Percentiles rank a stretch among this genome's conserved stretches.
Evolutionary conservation across 805 yeast genomes (phyloP).

Genomic region (Kluyveromyces siamensis): DNA sequence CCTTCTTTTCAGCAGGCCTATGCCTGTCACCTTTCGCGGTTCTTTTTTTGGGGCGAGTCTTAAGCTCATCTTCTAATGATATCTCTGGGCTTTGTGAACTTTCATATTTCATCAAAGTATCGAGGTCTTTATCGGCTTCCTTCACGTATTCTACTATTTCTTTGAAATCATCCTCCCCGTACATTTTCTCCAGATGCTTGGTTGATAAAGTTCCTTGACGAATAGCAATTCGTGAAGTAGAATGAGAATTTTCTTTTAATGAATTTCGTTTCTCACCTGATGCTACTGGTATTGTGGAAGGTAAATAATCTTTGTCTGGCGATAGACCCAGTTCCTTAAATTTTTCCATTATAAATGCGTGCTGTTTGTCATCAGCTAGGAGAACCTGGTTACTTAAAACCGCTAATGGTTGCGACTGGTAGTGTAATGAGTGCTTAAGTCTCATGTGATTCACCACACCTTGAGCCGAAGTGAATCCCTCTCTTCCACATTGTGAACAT

Average conservation of each 20-base stretch:
- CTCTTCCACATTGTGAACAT: constrained; percentile 58
- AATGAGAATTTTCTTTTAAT: not conserved
- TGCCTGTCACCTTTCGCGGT: constrained; percentile 10
- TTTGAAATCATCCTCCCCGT: constrained; percentile 19
- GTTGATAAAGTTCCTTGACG: constrained; percentile 5
- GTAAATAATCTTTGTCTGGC: constrained; percentile 21
- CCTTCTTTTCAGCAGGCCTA: constrained; percentile 21
- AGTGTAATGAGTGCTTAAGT: constrained; percentile 63
- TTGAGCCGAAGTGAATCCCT: constrained; percentile 70
- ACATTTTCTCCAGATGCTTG: constrained; percentile 19
- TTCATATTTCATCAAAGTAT: constrained; percentile 7
- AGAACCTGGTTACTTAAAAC: constrained; percentile 57
- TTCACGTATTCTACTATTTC: constrained; percentile 22
- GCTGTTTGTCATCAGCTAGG: constrained; percentile 26
- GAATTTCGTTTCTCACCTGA: not conserved
- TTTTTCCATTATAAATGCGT: constrained; percentile 16
- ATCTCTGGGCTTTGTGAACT: not conserved
- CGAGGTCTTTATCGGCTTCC: constrained; percentile 22
- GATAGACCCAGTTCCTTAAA: constrained; percentile 20
- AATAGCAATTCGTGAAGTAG: not conserved
- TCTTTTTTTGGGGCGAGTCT: constrained; percentile 2
- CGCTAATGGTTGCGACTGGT: constrained; percentile 64
- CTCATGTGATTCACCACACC: constrained; percentile 74
- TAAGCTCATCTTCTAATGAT: constrained; percentile 5
- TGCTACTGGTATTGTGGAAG: constrained; percentile 11